These are phyloP conservation scores for Kodamaea kakaduensis DNA, from an alignment of 805 yeast genomes.

Conservation along the genomic window DNA sequence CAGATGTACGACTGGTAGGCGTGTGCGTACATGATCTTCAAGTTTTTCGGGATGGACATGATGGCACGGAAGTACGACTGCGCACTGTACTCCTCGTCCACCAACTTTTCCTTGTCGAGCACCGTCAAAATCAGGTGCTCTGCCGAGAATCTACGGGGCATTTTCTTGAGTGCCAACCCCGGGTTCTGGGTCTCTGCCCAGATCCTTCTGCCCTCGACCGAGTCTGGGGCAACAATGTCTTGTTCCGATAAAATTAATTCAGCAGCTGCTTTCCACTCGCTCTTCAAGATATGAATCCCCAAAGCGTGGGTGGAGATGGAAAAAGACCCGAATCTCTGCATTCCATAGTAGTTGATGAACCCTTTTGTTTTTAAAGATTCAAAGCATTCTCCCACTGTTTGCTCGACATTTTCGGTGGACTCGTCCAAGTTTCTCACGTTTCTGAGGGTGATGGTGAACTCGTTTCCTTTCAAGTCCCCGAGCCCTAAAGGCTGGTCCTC, in stretches of 20 bases:
- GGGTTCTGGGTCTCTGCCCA: constrained; percentile 79
- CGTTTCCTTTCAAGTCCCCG: constrained; percentile 88
- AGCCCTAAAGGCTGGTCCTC: constrained; percentile 57
- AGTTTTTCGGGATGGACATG: constrained; percentile 85
- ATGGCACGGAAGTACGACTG: constrained; percentile 73
- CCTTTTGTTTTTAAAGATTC: constrained; percentile 61
- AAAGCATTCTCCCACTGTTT: constrained; percentile 50
- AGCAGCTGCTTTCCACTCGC: constrained; percentile 77
- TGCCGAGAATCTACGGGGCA: constrained; percentile 89
- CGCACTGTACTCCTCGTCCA: constrained; percentile 38
- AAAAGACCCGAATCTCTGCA: constrained; percentile 97
- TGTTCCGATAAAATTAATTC: constrained; percentile 81
- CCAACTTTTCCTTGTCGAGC: constrained; percentile 50
- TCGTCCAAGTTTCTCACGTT: constrained; percentile 49
- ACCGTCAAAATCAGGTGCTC: constrained; percentile 68
- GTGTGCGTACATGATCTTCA: constrained; percentile 93
- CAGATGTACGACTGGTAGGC: constrained; percentile 96
- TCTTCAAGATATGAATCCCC: constrained; percentile 67
- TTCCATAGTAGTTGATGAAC: constrained; percentile 92
- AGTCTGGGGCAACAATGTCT: constrained; percentile 76
- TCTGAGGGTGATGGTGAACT: constrained; percentile 79
- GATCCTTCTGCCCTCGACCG: constrained; percentile 73
- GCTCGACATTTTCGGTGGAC: constrained; percentile 34
- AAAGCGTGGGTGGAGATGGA: constrained; percentile 86
- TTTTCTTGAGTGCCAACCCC: constrained; percentile 53